Evolutionary conservation across 805 yeast genomes (phyloP).

Genomic region (Kazachstania africana): DNA sequence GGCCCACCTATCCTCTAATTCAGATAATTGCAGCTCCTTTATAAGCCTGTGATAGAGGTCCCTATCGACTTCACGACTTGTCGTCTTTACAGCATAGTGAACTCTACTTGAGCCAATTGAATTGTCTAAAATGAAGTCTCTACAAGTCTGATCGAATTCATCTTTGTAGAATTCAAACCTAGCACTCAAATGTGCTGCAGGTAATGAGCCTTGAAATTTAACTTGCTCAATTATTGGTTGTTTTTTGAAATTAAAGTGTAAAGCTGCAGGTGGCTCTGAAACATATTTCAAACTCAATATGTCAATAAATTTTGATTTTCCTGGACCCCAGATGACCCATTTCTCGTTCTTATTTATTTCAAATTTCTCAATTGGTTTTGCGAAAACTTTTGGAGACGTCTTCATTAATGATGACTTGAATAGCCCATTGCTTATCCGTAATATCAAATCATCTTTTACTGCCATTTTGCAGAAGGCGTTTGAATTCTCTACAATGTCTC

Average conservation of each 20-base stretch:
- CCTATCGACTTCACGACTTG: constrained; percentile 22
- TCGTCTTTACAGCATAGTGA: constrained; percentile 25
- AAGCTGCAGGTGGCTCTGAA: constrained; percentile 17
- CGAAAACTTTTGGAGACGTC: constrained; percentile 23
- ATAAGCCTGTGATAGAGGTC: constrained; percentile 33
- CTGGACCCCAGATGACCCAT: constrained; percentile 32
- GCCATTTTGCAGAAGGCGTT: too few species aligned
- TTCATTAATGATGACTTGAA: constrained; percentile 28
- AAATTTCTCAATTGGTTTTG: constrained; percentile 11
- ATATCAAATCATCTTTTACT: too few species aligned
- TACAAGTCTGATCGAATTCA: constrained; percentile 63
- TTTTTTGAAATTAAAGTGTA: constrained; percentile 7
- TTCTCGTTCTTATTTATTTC: constrained; percentile 24
- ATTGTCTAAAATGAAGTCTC: constrained; percentile 45
- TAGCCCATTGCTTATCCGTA: constrained; percentile 22
- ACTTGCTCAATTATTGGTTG: constrained; percentile 19
- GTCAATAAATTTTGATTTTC: constrained; percentile 19
- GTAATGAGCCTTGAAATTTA: constrained; percentile 36
- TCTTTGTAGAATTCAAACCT: constrained; percentile 83
- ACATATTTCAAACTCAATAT: constrained; percentile 17
- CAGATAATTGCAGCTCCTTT: constrained; percentile 39
- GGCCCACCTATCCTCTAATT: constrained; percentile 60
- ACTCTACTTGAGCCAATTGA: constrained; percentile 32
- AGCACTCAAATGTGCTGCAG: constrained; percentile 71
- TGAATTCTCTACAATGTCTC: too few species aligned